These are phyloP conservation scores for Chernovozyma aurita DNA, from an alignment of 1,139 yeast species.

Conservation along the genomic window DNA sequence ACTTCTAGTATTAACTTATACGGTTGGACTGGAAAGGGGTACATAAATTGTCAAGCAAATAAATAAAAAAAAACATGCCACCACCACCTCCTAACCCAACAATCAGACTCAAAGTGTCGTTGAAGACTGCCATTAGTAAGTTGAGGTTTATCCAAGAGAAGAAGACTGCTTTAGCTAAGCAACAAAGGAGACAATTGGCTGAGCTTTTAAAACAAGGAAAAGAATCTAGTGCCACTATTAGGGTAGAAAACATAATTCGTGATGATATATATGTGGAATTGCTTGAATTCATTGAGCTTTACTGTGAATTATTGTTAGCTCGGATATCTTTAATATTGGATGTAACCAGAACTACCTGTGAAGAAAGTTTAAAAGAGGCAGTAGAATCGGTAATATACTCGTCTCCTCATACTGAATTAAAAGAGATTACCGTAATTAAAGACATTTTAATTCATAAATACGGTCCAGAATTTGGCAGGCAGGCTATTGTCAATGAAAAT, in stretches of 20 bases:
- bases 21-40: too few relatives aligned
- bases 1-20: too few relatives aligned
- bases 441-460: conserved; percentile 62
- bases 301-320: conserved; percentile 80
- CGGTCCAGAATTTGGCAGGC: conserved; percentile 59
- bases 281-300: conserved; percentile 73
- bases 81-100: conserved; percentile 33
- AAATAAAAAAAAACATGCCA: too few relatives aligned
- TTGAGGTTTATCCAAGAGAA: conserved; percentile 78
- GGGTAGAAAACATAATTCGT: conserved; percentile 81
- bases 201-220: conserved; percentile 67
- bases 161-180: conserved; percentile 77
- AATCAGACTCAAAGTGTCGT: conserved; percentile 57
- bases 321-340: conserved; percentile 58
- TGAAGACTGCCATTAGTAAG: conserved; percentile 79
- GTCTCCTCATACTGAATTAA: conserved; percentile 70
- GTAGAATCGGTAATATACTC: conserved; percentile 66
- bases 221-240: conserved; percentile 77
- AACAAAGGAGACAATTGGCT: conserved; percentile 72
- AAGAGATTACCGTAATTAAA: conserved; percentile 59
- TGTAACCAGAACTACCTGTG: conserved; percentile 38
- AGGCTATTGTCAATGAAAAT: conserved; percentile 54
- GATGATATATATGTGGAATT: conserved; percentile 83
- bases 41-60: too few relatives aligned
- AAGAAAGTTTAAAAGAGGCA: conserved; percentile 69